Conservation (phyloP, 1,284 basidiomycete species). For the Cryptococcus sp. region DNA sequence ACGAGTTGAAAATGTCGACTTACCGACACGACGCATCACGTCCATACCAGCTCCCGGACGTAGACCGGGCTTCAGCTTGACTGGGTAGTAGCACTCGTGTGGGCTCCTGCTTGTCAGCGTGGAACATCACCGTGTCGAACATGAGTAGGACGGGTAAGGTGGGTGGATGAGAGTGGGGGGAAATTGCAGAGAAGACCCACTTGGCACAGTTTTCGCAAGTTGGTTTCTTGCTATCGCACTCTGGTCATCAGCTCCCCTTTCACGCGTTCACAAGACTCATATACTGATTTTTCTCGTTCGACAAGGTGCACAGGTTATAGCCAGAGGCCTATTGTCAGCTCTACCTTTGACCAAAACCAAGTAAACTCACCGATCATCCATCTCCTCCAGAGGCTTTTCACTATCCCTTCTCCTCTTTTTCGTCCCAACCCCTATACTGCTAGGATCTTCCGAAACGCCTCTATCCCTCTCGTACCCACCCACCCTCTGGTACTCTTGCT, state of each 20-base stretch:
- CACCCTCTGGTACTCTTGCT: background rate
- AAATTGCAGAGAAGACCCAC: constrained; percentile 1
- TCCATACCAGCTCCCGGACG: constrained; percentile 44
- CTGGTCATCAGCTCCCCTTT: constrained; percentile 8
- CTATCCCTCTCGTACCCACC: background rate
- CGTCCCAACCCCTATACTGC: background rate
- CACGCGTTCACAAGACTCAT: background rate
- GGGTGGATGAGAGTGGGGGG: too few species aligned
- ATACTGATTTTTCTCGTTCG: constrained; percentile 31
- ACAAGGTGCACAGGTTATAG: constrained; percentile 33
- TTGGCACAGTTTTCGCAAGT: constrained; percentile 32
- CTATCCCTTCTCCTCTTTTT: background rate
- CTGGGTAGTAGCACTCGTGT: constrained; percentile 39
- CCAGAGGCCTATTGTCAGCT: constrained; percentile 13
- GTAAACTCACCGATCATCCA: background rate
- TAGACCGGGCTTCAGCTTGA: constrained; percentile 46
- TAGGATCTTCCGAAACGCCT: background rate
- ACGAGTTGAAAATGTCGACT: too few species aligned
- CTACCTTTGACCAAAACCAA: background rate
- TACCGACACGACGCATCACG: constrained; percentile 42
- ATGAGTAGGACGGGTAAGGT: too few species aligned
- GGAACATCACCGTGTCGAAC: background rate
- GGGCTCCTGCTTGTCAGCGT: constrained; percentile 23
- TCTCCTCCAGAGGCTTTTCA: constrained; percentile 1
- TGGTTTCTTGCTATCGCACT: constrained; percentile 37